Evolutionary conservation across 345 rosid species (phyloP).

Genomic region (Cardamine occulta): DNA sequence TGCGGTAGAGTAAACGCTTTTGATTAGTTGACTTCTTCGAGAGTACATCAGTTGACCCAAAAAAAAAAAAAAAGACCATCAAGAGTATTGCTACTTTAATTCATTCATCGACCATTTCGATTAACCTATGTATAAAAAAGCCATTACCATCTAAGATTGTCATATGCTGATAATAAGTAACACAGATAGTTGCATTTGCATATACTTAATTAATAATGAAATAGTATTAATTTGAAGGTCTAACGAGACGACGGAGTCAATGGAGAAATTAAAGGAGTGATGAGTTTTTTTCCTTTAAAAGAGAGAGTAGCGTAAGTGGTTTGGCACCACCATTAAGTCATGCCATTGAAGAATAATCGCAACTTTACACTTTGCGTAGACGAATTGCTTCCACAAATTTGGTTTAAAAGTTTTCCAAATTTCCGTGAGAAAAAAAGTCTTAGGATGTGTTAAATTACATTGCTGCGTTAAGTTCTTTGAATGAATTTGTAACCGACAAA

Average conservation of each 20-base stretch:
- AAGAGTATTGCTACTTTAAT: slow-evolving; percentile 6
- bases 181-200: slow-evolving; percentile 14
- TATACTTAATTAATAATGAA: background rate
- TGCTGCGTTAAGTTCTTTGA: slow-evolving; percentile 10
- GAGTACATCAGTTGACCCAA: background rate
- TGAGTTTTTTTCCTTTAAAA: slow-evolving; percentile 11
- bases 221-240: slow-evolving; percentile 2
- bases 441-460: slow-evolving; percentile 5
- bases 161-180: slow-evolving; percentile 9
- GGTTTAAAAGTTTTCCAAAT: slow-evolving; percentile 8
- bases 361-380: slow-evolving; percentile 45
- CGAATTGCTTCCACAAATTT: slow-evolving; percentile 34
- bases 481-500: slow-evolving; percentile 33
- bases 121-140: background rate
- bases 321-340: slow-evolving; percentile 45
- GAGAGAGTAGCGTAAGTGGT: slow-evolving; percentile 37
- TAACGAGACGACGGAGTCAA: slow-evolving; percentile 32
- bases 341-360: slow-evolving; percentile 36
- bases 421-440: slow-evolving; percentile 5
- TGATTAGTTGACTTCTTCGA: slow-evolving; percentile 11
- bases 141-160: slow-evolving; percentile 7
- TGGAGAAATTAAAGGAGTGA: slow-evolving; percentile 10
- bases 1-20: background rate
- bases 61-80: background rate
- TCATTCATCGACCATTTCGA: slow-evolving; percentile 10